phyloP scores from a whole-genome alignment of 495 filamentous ascomycete species.

The Podospora pseudocomata region DNA sequence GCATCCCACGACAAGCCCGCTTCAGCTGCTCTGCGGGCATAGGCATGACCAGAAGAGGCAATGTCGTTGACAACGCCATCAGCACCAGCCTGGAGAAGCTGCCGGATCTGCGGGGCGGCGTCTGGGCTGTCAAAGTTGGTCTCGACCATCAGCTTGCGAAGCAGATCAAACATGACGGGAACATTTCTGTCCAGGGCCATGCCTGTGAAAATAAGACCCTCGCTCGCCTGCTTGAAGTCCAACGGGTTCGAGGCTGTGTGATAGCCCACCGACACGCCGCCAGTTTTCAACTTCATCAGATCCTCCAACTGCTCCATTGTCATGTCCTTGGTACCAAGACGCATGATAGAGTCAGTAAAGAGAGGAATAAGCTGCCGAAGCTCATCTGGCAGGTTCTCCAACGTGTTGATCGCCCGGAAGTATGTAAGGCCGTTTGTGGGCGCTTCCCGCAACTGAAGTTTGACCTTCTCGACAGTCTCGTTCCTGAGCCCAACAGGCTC shows the following conservation, averaged over 20 bases:
- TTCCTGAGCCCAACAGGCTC: slow-evolving; percentile 66
- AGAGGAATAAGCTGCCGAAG: slow-evolving; percentile 81
- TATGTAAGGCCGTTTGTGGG: slow-evolving; percentile 95
- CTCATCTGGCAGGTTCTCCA: slow-evolving; percentile 78
- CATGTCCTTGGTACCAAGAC: slow-evolving; percentile 79
- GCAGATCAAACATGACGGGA: slow-evolving; percentile 81
- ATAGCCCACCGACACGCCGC: slow-evolving; percentile 79
- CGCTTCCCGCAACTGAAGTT: slow-evolving; percentile 85
- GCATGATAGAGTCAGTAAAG: slow-evolving; percentile 89
- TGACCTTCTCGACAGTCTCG: slow-evolving; percentile 59
- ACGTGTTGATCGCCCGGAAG: slow-evolving; percentile 79
- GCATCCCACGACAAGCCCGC: slow-evolving; percentile 70
- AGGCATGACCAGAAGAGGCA: slow-evolving; percentile 81
- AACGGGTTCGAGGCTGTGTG: slow-evolving; percentile 71
- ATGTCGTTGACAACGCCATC: slow-evolving; percentile 90
- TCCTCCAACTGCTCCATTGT: slow-evolving; percentile 95
- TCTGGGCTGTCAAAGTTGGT: slow-evolving; percentile 83
- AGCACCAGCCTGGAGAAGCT: slow-evolving; percentile 77
- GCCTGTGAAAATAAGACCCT: slow-evolving; percentile 79
- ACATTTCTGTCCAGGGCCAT: slow-evolving; percentile 87
- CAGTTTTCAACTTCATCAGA: slow-evolving; percentile 91
- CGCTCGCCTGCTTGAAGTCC: slow-evolving; percentile 63
- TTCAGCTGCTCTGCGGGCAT: slow-evolving; percentile 76
- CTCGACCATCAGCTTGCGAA: slow-evolving; percentile 74
- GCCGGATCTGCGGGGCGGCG: slow-evolving; percentile 74